A percentile compares a stretch with the other conserved stretches of the same genome.
phyloP scores from a whole-genome alignment of 139 green algal genomes.

The Chlamydomonas schloesseri region DNA sequence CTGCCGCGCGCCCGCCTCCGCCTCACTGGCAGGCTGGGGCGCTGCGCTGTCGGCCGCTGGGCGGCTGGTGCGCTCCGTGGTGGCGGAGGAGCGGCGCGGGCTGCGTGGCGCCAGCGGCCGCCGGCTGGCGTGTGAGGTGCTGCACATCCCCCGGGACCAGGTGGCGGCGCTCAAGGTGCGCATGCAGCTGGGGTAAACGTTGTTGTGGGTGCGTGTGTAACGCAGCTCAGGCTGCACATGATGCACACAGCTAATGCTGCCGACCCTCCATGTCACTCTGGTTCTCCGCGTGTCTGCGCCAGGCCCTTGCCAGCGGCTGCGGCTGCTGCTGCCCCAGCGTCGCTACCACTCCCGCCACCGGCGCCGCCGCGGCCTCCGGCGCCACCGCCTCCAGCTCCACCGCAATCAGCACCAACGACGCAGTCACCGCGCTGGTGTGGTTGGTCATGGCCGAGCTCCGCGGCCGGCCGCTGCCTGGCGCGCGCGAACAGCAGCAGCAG shows the following conservation, averaged over 20 bases:
- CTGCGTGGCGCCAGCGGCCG: neutral
- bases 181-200: too few species aligned
- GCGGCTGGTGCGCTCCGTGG: neutral
- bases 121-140: constrained; percentile 35
- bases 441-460: constrained; percentile 44
- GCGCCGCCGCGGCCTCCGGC: neutral
- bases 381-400: neutral
- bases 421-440: constrained; percentile 49
- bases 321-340: neutral
- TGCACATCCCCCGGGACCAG: constrained; percentile 23
- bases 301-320: neutral
- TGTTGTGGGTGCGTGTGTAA: too few species aligned
- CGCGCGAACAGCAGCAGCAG: neutral
- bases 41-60: neutral
- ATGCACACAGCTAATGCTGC: too few species aligned
- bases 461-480: constrained; percentile 23
- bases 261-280: too few species aligned
- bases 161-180: constrained; percentile 43
- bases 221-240: too few species aligned
- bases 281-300: too few species aligned
- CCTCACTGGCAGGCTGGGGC: neutral
- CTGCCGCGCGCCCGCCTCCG: too few species aligned
- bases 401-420: constrained; percentile 58
- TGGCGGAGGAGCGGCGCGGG: constrained; percentile 29
- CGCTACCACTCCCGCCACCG: neutral